These are phyloP conservation scores for Hyphopichia wangnamkhiaoensis DNA, from an alignment of 1,139 yeast species.

Conservation along the genomic window DNA sequence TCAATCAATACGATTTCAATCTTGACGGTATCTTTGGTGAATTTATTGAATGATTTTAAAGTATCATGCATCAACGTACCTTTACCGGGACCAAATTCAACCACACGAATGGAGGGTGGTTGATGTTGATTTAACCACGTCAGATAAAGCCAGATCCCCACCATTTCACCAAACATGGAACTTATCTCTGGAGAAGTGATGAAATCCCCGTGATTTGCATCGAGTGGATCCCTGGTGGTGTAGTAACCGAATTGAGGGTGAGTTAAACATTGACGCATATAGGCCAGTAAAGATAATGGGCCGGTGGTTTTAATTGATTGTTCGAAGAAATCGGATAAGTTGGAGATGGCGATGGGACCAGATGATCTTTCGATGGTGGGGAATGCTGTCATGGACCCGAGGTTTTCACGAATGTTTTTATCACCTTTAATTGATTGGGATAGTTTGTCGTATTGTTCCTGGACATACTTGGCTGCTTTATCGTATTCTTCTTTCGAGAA, in stretches of 20 bases:
- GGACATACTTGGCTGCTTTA: slow-evolving; percentile 36
- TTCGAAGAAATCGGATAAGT: slow-evolving; percentile 42
- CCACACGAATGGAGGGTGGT: slow-evolving; percentile 53
- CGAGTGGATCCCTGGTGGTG: slow-evolving; percentile 75
- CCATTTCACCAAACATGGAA: slow-evolving; percentile 83
- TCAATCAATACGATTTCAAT: slow-evolving; percentile 63
- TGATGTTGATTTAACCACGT: slow-evolving; percentile 61
- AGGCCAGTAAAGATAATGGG: slow-evolving; percentile 71
- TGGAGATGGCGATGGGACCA: slow-evolving; percentile 18
- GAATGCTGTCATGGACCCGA: slow-evolving; percentile 38
- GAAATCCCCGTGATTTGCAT: slow-evolving; percentile 66
- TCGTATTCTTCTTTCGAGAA: slow-evolving; percentile 46
- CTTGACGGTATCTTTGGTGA: slow-evolving; percentile 25
- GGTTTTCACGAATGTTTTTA: slow-evolving; percentile 35
- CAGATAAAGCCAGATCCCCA: slow-evolving; percentile 71
- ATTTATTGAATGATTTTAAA: slow-evolving; percentile 47
- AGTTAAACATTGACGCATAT: slow-evolving; percentile 80
- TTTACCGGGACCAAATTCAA: slow-evolving; percentile 88
- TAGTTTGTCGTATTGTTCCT: slow-evolving; percentile 33
- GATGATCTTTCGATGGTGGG: slow-evolving; percentile 21
- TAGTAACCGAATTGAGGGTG: slow-evolving; percentile 82
- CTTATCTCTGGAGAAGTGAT: slow-evolving; percentile 87
- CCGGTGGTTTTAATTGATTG: slow-evolving; percentile 71
- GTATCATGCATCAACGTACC: slow-evolving; percentile 79
- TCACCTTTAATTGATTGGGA: slow-evolving; percentile 45